Evolutionary conservation across 306 rosid genomes (phyloP).

Genomic region (Albizia julibrissin): DNA sequence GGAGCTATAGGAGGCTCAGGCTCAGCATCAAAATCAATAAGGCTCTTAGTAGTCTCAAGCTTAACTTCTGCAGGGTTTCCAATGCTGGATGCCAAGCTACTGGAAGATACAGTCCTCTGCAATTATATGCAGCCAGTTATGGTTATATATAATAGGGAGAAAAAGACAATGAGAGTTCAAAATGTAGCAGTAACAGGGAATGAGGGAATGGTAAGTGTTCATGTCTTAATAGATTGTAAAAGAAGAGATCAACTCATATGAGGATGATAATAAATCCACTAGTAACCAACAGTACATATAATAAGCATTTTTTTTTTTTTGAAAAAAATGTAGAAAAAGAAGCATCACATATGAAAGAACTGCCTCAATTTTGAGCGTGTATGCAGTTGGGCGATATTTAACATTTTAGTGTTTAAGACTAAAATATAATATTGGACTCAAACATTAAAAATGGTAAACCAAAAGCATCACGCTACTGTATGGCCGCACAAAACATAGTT

Average conservation of each 20-base stretch:
- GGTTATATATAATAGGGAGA: not conserved
- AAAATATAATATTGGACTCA: not conserved
- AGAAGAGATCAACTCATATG: not conserved
- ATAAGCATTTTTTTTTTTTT: not conserved
- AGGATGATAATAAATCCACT: not conserved
- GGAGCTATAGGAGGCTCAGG: slow-evolving; percentile 63
- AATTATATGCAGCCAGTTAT: slow-evolving; percentile 32
- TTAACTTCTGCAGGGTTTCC: slow-evolving; percentile 70
- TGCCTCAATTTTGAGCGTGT: not conserved
- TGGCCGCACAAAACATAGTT: not conserved
- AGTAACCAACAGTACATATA: not conserved
- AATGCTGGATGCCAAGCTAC: slow-evolving; percentile 72
- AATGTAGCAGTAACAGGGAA: not conserved
- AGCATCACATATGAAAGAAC: not conserved
- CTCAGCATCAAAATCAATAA: slow-evolving; percentile 89
- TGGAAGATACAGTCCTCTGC: slow-evolving; percentile 82
- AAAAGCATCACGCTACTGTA: not conserved
- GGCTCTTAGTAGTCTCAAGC: slow-evolving; percentile 62
- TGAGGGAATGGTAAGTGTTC: not conserved
- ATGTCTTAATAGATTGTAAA: slow-evolving; percentile 1
- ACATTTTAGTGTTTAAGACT: not conserved
- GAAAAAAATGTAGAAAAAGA: not conserved
- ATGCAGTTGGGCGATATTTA: not conserved
- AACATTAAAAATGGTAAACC: not conserved
- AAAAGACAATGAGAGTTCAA: not conserved